phyloP scores from a whole-genome alignment of 2,329 filamentous ascomycete species.

The Ophiostoma pallidulum region DNA sequence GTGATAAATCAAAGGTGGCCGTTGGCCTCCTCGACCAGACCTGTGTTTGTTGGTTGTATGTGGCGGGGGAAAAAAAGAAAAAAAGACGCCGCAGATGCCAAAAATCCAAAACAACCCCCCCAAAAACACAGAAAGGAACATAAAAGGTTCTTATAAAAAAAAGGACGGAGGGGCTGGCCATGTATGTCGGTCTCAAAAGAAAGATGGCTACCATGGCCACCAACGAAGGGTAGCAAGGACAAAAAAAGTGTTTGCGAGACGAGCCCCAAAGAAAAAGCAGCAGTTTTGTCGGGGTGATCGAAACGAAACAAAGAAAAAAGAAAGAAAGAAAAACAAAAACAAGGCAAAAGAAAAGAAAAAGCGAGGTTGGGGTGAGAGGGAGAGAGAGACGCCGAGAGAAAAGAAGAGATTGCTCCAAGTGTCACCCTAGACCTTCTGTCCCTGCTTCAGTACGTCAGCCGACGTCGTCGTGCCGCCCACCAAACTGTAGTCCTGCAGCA shows the following conservation, averaged over 20 bases:
- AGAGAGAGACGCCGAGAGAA: not conserved
- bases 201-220: no score
- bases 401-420: not conserved
- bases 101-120: no score
- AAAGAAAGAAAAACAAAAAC: not conserved
- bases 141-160: no score
- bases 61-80: no score
- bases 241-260: not conserved
- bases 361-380: not conserved
- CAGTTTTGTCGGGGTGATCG: not conserved
- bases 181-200: no score
- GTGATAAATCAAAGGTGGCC: no score
- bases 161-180: no score
- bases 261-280: not conserved
- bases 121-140: no score
- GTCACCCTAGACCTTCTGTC: not conserved
- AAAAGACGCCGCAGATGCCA: no score
- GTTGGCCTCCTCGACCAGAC: no score
- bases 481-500: constrained; percentile 10
- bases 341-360: not conserved
- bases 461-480: not conserved
- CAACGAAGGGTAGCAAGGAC: not conserved
- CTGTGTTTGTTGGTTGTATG: no score
- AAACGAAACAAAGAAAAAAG: not conserved
- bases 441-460: constrained; percentile 2